Evolutionary conservation across 176 grass and related monocot species (phyloP), one percentile per base, ranked within the genome.

Genomic region (Secale cereale): DNA sequence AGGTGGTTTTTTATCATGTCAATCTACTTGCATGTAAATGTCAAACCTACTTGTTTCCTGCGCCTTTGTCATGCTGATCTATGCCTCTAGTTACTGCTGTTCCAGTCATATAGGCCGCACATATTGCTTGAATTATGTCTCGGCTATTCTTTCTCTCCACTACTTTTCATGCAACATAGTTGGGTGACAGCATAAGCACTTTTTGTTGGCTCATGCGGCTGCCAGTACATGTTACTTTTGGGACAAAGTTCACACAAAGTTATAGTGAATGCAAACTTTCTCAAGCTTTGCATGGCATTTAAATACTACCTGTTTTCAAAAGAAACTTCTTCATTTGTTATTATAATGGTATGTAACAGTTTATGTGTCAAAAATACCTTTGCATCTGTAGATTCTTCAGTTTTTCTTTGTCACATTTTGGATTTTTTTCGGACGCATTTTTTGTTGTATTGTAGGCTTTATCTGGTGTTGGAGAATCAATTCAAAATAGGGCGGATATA

Each of bases 381-480:
- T 32, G 11, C 59, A 76, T 48, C 20, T 65, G 7, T 35, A 39
- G 33, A 41, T 76, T 74, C 2, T 41, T 26, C 67, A 68, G 26
- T 32, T 2, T 25, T 76, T 54, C 41, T 39, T 40, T 12, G 6
- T 61, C 39, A 79, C 31, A 20, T 64, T 56, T 70, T 14, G 1
- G 4, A 69, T n/a, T 70, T 70, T 77, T 32, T 29, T 30, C 39
- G 81, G 50, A 85, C 65, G 83, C 22, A n/a, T n/a, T n/a, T n/a
- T n/a, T n/a, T n/a, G n/a, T n/a, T n/a, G n/a, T n/a, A n/a, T n/a
- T n/a, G n/a, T n/a, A n/a, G n/a, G n/a, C n/a, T n/a, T n/a, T n/a
- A n/a, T n/a, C n/a, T n/a, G n/a, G n/a, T n/a, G n/a, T n/a, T n/a
- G n/a, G n/a, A n/a, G n/a, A n/a, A n/a, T n/a, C n/a, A n/a, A n/a